Evolutionary conservation across 805 yeast species (phyloP).

Genomic region (Yarrowia hollandica): DNA sequence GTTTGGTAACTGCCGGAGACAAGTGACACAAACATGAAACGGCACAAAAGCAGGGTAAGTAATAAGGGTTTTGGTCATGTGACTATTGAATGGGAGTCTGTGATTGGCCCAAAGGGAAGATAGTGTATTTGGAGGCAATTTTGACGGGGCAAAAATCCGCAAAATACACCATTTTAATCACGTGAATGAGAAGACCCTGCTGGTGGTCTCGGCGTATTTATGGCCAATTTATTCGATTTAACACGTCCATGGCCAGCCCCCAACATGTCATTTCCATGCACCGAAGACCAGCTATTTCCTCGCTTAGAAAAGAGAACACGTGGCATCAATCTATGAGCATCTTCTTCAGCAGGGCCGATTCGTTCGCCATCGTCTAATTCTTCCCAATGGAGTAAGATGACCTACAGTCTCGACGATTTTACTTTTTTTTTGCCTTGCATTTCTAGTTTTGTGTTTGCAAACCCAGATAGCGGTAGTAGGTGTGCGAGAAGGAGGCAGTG

Average conservation of each 20-base stretch:
- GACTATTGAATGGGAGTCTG: neutral
- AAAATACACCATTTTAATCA: too few species aligned
- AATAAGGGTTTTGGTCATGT: neutral
- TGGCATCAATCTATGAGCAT: too few species aligned
- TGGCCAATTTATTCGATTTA: too few species aligned
- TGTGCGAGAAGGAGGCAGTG: too few species aligned
- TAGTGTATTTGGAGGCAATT: neutral
- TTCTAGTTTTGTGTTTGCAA: neutral
- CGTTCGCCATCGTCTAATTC: conserved; percentile 8
- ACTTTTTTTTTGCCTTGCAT: conserved; percentile 15
- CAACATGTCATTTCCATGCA: too few species aligned
- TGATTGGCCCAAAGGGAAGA: neutral
- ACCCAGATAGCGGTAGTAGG: neutral
- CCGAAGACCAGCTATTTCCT: too few species aligned
- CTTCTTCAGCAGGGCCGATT: neutral
- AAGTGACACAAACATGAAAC: conserved; percentile 9
- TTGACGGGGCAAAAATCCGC: too few species aligned
- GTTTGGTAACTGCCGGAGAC: neutral
- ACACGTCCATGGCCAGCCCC: too few species aligned
- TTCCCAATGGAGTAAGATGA: conserved; percentile 25
- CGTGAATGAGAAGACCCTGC: too few species aligned
- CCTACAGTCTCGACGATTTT: neutral
- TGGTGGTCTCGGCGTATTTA: too few species aligned
- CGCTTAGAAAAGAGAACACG: too few species aligned
- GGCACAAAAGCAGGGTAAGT: neutral